These are phyloP conservation scores for Bryoerythrophyllum caledonicum DNA, from an alignment of 225 moss, liverwort and hornwort genomes.

Conservation along the genomic window DNA sequence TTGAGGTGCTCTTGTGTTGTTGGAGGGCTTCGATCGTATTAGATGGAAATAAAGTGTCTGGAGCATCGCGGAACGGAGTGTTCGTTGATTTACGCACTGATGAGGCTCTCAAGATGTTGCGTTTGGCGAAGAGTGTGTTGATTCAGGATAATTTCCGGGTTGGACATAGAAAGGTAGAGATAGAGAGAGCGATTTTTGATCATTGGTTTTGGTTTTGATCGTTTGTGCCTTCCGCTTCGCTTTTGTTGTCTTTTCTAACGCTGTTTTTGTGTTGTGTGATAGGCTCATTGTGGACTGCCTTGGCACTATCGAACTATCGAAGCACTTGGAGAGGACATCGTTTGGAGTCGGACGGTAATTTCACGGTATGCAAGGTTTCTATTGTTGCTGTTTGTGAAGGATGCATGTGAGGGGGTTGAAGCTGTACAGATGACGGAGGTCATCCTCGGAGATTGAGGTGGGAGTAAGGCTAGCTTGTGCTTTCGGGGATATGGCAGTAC, in stretches of 20 bases:
- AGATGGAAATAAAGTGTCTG: not conserved
- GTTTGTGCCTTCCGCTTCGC: not conserved
- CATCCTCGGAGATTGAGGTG: not conserved
- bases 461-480: not conserved
- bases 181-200: not conserved
- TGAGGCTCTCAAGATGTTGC: not conserved
- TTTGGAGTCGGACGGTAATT: not conserved
- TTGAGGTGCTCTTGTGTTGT: not conserved
- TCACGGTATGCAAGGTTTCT: not conserved
- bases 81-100: not conserved
- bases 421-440: not conserved
- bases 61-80: not conserved
- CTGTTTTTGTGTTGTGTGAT: not conserved
- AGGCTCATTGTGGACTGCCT: constrained; percentile 1
- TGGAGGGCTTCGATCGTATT: not conserved
- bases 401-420: not conserved
- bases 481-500: not conserved
- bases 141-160: not conserved
- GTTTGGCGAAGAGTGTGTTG: not conserved
- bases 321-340: not conserved
- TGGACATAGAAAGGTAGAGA: too few species aligned
- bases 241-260: not conserved
- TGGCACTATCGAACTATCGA: not conserved
- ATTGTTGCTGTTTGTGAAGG: not conserved
- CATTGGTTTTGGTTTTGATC: not conserved